Base-by-base conservation (phyloP, 2,329 filamentous ascomycete genomes). In the Fusarium temperatum region DNA sequence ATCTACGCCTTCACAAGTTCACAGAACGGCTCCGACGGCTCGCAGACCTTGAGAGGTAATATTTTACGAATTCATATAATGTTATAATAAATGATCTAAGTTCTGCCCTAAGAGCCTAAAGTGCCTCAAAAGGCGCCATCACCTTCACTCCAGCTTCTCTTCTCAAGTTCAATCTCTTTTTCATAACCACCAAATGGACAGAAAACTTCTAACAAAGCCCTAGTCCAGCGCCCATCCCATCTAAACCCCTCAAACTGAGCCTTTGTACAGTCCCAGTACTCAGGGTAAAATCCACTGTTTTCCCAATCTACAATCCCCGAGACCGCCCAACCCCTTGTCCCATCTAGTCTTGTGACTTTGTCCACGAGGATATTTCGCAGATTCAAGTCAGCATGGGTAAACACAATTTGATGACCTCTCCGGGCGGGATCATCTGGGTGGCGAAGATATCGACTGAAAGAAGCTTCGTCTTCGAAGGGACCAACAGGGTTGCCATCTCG, bases 371-470 rank as follows among this genome's bases (percentile, higher is more conserved):
- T 73, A 26, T 82, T 82, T 2, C 77, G 55, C 42, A 72, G 75
- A 35, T 76, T 79, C 1, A 82, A 64, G 50, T 82, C 78, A 10
- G 78, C 74, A 22, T 89, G 87, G 4, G 86, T 86, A 66, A 89
- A 85, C 1, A 84, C 80, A 12, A 70, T 61, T 11, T 35, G 17
- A 35, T 76, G 68, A 12, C 60, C 56, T 51, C 56, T 73, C 6
- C 78, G 77, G 50, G 61, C 63, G 15, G 80, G 76, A 6, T 83
- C 78, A 42, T 83, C 78, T 9, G 78, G 57, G 45, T 77, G 78
- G 26, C 75, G 63, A 22, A 82, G 53, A 11, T 67, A n/a, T 57
- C 81, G 72, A 66, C 77, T 82, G 61, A 83, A 83, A 17, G 76
- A 66, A 28, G 71, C 75, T 66, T 82, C 80, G n/a, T 80, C 75